phyloP scores from a whole-genome alignment of 495 filamentous ascomycete species.

The Hypoxylon perforatum region DNA sequence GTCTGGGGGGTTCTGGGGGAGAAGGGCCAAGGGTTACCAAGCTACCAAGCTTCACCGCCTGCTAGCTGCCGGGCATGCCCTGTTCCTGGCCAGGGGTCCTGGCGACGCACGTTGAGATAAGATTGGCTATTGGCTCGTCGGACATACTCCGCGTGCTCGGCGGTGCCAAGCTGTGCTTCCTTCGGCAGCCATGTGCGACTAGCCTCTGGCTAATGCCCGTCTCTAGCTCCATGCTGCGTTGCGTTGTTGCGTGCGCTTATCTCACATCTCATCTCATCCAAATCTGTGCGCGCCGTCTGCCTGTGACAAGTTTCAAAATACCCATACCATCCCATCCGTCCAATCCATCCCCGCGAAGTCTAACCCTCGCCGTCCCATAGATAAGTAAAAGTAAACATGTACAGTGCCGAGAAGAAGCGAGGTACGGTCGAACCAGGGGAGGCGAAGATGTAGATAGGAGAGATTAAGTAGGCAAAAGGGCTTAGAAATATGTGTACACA shows the following conservation, averaged over 20 bases:
- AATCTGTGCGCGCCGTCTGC: no score
- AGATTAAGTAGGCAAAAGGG: no score
- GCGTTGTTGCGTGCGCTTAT: not conserved
- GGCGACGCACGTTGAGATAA: not conserved
- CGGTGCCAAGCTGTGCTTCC: no score
- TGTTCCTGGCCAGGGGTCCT: not conserved
- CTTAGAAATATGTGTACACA: no score
- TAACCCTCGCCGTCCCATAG: no score
- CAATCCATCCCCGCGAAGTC: no score
- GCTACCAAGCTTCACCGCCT: not conserved
- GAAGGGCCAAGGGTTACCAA: not conserved
- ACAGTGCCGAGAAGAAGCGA: no score
- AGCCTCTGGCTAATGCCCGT: not conserved
- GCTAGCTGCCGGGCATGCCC: not conserved
- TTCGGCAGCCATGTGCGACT: not conserved
- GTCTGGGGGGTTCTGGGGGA: not conserved
- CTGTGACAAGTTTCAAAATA: slow-evolving; percentile 2
- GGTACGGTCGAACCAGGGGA: no score
- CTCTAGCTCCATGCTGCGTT: not conserved
- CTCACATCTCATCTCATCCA: not conserved
- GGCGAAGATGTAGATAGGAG: not conserved
- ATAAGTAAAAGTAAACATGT: no score
- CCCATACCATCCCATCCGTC: no score
- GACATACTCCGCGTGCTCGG: not conserved
- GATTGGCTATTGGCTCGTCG: slow-evolving; percentile 2